Evolutionary conservation across 805 yeast species (phyloP).

Genomic region (Kuraishia ogatae): DNA sequence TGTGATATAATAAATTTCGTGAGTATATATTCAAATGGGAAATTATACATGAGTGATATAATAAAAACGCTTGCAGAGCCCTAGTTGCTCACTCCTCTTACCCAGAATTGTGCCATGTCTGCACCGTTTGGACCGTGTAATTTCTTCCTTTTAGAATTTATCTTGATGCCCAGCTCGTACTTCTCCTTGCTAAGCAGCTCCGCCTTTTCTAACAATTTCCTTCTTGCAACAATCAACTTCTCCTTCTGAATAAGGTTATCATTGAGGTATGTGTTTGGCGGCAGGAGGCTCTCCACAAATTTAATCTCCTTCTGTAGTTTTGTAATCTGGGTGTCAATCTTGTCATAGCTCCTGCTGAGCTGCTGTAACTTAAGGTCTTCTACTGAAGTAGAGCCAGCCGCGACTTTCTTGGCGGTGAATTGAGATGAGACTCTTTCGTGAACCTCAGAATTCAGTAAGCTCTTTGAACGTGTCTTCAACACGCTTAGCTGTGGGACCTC

Average conservation of each 20-base stretch:
- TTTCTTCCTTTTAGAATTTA: conserved; percentile 17
- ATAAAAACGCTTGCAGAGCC: background rate
- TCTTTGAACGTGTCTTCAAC: conserved; percentile 2
- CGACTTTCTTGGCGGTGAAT: conserved; percentile 15
- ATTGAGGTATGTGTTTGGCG: conserved; percentile 10
- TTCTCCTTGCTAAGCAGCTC: conserved; percentile 18
- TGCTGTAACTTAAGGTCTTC: conserved; percentile 11
- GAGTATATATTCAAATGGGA: background rate
- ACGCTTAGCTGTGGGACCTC: conserved; percentile 2
- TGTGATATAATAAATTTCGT: background rate
- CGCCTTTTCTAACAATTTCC: conserved; percentile 17
- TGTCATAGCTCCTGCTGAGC: conserved; percentile 10
- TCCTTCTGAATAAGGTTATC: conserved; percentile 13
- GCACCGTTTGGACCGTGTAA: conserved; percentile 21
- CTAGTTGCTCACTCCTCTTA: conserved; percentile 40
- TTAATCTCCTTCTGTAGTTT: conserved; percentile 22
- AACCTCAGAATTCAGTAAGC: background rate
- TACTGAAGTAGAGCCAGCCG: conserved; percentile 3
- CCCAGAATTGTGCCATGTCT: conserved; percentile 44
- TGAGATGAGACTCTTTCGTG: conserved; percentile 15
- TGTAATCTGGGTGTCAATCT: conserved; percentile 12
- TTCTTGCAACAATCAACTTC: conserved; percentile 19
- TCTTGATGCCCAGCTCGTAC: conserved; percentile 20
- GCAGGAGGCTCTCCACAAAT: conserved; percentile 20
- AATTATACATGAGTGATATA: background rate